These are phyloP conservation scores for Aegilops longissima DNA, from an alignment of 176 grass and related monocot species.

Conservation along the genomic window DNA sequence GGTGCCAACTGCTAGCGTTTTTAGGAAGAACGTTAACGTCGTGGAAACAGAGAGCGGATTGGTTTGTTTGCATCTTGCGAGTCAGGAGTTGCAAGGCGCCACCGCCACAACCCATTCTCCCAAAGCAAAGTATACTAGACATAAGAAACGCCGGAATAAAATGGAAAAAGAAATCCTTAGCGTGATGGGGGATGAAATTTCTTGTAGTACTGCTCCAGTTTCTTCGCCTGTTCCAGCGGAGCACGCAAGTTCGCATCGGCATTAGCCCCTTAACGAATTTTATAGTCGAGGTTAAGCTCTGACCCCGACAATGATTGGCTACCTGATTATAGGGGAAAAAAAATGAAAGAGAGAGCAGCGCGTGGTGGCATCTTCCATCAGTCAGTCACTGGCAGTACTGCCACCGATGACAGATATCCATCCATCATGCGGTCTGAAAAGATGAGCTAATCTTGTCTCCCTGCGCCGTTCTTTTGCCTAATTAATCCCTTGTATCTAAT, in stretches of 20 bases:
- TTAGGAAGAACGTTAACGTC: neutral
- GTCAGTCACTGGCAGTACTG: neutral
- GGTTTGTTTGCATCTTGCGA: neutral
- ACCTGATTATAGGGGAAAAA: slow-evolving; percentile 14
- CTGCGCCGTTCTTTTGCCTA: slow-evolving; percentile 1
- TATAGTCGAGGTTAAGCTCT: neutral
- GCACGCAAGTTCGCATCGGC: neutral
- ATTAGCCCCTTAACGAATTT: neutral
- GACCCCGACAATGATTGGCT: slow-evolving; percentile 22
- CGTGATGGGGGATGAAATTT: neutral
- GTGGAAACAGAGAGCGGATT: neutral
- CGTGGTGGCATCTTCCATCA: slow-evolving; percentile 2
- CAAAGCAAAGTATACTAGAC: too few relatives aligned
- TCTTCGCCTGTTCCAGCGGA: neutral
- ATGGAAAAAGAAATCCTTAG: neutral
- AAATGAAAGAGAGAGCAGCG: neutral
- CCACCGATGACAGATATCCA: neutral
- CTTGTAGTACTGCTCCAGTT: neutral
- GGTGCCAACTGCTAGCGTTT: neutral
- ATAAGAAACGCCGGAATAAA: neutral
- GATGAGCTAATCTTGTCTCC: slow-evolving; percentile 27
- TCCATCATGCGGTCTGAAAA: slow-evolving; percentile 23
- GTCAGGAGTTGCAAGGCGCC: neutral
- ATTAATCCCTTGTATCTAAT: neutral
- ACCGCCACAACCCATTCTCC: neutral